phyloP scores from a whole-genome alignment of 139 green algal genomes.

The Chlamydomonas eustigma region DNA sequence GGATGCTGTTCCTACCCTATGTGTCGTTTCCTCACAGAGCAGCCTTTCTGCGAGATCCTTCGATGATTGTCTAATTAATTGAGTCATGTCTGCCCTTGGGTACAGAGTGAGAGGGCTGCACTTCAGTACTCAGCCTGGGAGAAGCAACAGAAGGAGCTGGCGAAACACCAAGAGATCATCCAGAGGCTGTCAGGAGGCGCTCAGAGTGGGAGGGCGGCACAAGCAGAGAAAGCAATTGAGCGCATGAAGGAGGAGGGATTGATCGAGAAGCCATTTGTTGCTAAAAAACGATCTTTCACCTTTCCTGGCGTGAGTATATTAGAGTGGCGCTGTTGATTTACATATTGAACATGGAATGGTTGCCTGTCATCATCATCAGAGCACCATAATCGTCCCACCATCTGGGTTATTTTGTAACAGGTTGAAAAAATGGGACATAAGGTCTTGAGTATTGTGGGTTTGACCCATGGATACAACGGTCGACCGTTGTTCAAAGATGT shows the following conservation, averaged over 20 bases:
- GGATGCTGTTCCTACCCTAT: no score
- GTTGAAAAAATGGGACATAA: constrained; percentile 35
- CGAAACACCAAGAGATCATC: constrained; percentile 64
- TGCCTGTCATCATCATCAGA: no score
- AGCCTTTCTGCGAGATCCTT: no score
- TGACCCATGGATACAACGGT: constrained; percentile 88
- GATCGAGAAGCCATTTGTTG: constrained; percentile 81
- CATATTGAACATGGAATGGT: no score
- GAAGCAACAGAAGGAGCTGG: constrained; percentile 91
- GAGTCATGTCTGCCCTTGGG: no score
- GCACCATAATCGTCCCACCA: no score
- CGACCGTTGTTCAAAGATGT: constrained; percentile 70
- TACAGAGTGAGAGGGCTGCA: constrained; percentile 63
- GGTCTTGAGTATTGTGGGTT: constrained; percentile 28
- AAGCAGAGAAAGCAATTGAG: constrained; percentile 92
- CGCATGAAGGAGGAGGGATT: constrained; percentile 70
- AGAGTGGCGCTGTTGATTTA: no score
- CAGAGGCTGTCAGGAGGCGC: constrained; percentile 45
- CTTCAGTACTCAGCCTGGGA: constrained; percentile 85
- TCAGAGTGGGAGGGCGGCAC: constrained; percentile 49
- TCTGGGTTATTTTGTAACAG: constrained; percentile 37
- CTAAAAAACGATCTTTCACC: constrained; percentile 43
- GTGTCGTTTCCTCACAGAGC: no score
- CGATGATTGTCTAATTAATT: no score
- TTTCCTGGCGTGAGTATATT: constrained; percentile 23